These are phyloP conservation scores for Coemansia sp. DNA, from an alignment of 192 early-diverging fungal species.

Conservation along the genomic window DNA sequence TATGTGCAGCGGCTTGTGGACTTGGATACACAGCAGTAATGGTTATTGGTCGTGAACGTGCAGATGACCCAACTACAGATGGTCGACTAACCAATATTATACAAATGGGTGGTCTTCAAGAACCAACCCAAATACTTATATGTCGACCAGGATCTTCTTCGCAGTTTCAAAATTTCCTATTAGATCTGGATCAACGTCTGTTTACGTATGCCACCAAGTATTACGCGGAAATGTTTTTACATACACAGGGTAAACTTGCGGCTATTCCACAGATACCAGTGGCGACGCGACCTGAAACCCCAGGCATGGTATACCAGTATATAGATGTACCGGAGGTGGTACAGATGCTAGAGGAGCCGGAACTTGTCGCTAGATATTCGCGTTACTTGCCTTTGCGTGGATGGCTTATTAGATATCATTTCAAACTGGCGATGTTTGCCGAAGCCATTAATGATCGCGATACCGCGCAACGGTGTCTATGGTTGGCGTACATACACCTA, in stretches of 20 bases:
- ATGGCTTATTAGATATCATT: slow-evolving; percentile 48
- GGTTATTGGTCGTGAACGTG: slow-evolving; percentile 20
- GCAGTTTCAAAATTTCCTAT: slow-evolving; percentile 36
- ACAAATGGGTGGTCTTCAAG: slow-evolving; percentile 25
- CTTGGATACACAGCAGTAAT: slow-evolving; percentile 38
- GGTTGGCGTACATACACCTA: slow-evolving; percentile 38
- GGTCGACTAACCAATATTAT: slow-evolving; percentile 10
- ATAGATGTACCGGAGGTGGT: neutral
- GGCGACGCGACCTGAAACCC: slow-evolving; percentile 6
- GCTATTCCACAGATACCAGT: slow-evolving; percentile 23
- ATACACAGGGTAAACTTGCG: slow-evolving; percentile 33
- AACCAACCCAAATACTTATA: slow-evolving; percentile 25
- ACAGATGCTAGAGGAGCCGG: slow-evolving; percentile 1
- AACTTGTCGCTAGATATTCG: slow-evolving; percentile 16
- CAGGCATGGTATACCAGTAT: neutral
- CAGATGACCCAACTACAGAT: slow-evolving; percentile 13
- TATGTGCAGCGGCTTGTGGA: slow-evolving; percentile 35
- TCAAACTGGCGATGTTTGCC: slow-evolving; percentile 35
- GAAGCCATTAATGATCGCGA: slow-evolving; percentile 42
- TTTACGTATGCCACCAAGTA: slow-evolving; percentile 18
- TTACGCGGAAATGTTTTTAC: slow-evolving; percentile 39
- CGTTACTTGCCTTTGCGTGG: slow-evolving; percentile 36
- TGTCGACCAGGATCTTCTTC: slow-evolving; percentile 30
- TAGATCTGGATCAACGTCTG: slow-evolving; percentile 22
- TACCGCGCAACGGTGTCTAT: slow-evolving; percentile 39